Conservation (phyloP, 2,329 filamentous ascomycete genomes). For the Fusarium oxysporum region DNA sequence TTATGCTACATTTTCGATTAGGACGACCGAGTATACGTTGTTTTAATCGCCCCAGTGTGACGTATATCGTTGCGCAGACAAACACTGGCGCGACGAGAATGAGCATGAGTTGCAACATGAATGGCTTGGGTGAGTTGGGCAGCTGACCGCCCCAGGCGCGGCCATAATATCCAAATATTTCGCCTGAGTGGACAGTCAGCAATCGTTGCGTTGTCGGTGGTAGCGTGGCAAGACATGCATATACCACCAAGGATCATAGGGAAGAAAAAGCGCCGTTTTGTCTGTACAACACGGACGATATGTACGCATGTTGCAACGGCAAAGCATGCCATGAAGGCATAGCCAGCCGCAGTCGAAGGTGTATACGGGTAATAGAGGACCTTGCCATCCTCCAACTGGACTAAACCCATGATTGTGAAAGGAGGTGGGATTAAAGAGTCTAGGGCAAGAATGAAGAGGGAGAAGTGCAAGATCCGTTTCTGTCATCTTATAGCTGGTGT, state of each 20-base stretch:
- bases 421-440: not conserved
- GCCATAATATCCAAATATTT: not conserved
- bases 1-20: not conserved
- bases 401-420: not conserved
- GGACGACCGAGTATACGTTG: not conserved
- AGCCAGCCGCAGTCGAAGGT: not conserved
- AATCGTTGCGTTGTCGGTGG: not conserved
- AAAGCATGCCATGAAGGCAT: not conserved
- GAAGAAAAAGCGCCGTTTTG: not conserved
- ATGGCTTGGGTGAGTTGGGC: not conserved
- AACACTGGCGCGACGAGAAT: not conserved
- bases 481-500: not conserved
- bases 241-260: not conserved
- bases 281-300: not conserved
- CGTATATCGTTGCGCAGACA: not conserved
- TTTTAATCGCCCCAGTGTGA: not conserved
- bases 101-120: not conserved
- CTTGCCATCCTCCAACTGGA: not conserved
- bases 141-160: not conserved
- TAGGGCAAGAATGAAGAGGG: too few species aligned
- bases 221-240: not conserved
- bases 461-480: not conserved
- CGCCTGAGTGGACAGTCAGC: not conserved
- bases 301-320: not conserved
- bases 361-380: not conserved